phyloP scores from a whole-genome alignment of 345 rosid species.

The Anastatica hierochuntica region DNA sequence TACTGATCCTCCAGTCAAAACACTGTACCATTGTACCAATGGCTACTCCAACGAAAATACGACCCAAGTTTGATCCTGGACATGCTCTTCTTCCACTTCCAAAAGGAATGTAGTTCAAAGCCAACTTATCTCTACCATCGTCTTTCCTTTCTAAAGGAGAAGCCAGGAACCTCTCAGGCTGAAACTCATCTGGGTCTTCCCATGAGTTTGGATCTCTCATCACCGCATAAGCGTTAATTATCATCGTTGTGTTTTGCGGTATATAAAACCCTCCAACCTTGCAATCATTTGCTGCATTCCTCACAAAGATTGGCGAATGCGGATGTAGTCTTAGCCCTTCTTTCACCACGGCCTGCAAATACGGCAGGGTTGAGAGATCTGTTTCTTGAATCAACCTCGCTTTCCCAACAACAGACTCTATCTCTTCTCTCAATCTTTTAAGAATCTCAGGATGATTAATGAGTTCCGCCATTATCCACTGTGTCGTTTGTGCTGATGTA shows the following conservation, averaged over 20 bases:
- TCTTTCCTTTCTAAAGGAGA: slow-evolving; percentile 5
- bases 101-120: slow-evolving; percentile 22
- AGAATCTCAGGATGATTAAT: slow-evolving; percentile 28
- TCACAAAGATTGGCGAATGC: slow-evolving; percentile 11
- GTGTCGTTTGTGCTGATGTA: slow-evolving; percentile 25
- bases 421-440: slow-evolving; percentile 23
- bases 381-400: slow-evolving; percentile 23
- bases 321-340: slow-evolving; percentile 31
- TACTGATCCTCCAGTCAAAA: slow-evolving; percentile 24
- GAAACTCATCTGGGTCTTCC: slow-evolving; percentile 23
- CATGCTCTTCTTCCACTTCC: slow-evolving; percentile 32
- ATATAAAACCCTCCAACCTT: slow-evolving; percentile 26
- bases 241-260: slow-evolving; percentile 14
- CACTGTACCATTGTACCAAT: slow-evolving; percentile 26
- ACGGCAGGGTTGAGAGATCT: not conserved
- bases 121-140: slow-evolving; percentile 3
- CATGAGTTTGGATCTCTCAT: slow-evolving; percentile 30
- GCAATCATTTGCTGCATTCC: slow-evolving; percentile 14
- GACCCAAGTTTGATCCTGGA: slow-evolving; percentile 20
- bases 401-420: slow-evolving; percentile 23
- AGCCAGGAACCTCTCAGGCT: slow-evolving; percentile 27
- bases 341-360: slow-evolving; percentile 23
- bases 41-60: slow-evolving; percentile 11
- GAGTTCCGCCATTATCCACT: slow-evolving; percentile 31
- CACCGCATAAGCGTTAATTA: slow-evolving; percentile 26